A percentile compares a stretch with the other conserved stretches of the same genome.
Conservation (phyloP, 225 moss, liverwort and hornwort species). For the Pleurozium schreberi region DNA sequence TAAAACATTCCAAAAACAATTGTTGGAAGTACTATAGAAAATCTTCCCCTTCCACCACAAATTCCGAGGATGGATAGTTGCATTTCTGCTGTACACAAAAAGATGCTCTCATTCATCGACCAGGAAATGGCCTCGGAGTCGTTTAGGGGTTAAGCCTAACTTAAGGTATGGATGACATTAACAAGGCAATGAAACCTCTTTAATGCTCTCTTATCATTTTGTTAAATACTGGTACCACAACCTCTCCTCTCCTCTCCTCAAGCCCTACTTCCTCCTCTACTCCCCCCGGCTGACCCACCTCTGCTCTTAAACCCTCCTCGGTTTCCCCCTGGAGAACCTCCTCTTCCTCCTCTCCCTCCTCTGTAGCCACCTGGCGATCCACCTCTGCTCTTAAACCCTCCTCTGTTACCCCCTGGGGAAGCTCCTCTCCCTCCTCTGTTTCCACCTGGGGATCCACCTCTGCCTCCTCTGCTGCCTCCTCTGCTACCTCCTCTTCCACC, state of each 20-base stretch:
- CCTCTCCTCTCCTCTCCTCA: neutral
- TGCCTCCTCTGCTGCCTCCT: conserved; percentile 12
- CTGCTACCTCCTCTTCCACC: neutral
- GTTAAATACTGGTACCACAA: neutral
- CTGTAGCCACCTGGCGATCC: neutral
- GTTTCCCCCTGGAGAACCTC: neutral
- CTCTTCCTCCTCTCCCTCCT: conserved; percentile 1
- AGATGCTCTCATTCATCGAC: too few relatives aligned
- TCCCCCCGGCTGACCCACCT: neutral
- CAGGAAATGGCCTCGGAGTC: too few relatives aligned
- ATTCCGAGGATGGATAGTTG: too few relatives aligned
- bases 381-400: conserved; percentile 7
- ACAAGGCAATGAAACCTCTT: neutral
- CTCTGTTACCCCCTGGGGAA: conserved; percentile 1
- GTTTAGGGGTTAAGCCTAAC: too few relatives aligned
- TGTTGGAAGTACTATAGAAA: too few relatives aligned
- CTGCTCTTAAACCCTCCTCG: conserved; percentile 21
- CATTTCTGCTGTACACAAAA: too few relatives aligned
- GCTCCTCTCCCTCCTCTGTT: conserved; percentile 9
- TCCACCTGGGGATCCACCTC: neutral
- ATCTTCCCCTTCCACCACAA: too few relatives aligned
- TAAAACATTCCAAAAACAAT: too few relatives aligned
- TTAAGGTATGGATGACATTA: too few relatives aligned
- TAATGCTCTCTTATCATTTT: neutral
- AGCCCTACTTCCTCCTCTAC: neutral